Conservation (phyloP, 2,329 filamentous ascomycete species). For the Colletotrichum cuscutae region DNA sequence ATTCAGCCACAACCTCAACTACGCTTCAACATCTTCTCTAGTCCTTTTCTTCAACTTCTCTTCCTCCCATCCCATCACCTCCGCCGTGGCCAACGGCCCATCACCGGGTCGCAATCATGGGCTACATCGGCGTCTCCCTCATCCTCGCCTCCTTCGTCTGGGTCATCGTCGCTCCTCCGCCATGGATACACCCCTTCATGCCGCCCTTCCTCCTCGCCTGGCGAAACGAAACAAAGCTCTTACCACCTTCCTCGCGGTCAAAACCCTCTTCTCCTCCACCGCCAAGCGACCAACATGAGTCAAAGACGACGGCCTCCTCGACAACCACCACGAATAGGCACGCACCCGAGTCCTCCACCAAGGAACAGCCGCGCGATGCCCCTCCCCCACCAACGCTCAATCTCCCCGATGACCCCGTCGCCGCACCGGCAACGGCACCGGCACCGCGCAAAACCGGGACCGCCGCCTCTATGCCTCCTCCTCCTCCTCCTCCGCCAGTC, state of each 20-base stretch:
- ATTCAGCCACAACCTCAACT: not conserved
- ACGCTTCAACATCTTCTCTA: not conserved
- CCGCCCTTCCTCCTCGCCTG: slow-evolving; percentile 48
- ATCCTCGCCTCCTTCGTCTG: slow-evolving; percentile 70
- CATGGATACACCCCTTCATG: slow-evolving; percentile 59
- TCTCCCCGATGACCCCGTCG: slow-evolving; percentile 12
- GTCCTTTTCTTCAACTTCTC: not conserved
- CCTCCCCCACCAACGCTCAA: slow-evolving; percentile 15
- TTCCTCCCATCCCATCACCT: not conserved
- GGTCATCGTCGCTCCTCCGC: slow-evolving; percentile 63
- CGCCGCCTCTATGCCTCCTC: slow-evolving; percentile 49
- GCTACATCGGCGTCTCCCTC: slow-evolving; percentile 69
- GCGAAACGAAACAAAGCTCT: not conserved
- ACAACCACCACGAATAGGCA: not conserved
- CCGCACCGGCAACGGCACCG: not conserved
- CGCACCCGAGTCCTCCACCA: not conserved
- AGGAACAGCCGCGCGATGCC: slow-evolving; percentile 30
- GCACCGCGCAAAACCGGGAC: not conserved
- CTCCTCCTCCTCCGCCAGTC: slow-evolving; percentile 41
- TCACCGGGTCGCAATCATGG: slow-evolving; percentile 52
- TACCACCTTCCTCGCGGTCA: slow-evolving; percentile 10
- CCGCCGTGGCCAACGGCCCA: not conserved
- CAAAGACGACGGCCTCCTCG: not conserved
- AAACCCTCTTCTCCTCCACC: not conserved
- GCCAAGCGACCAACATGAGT: slow-evolving; percentile 20